Evolutionary conservation across 805 yeast species (phyloP), one percentile per base, ranked within the genome.

Genomic region (Metschnikowia dekortorum): DNA sequence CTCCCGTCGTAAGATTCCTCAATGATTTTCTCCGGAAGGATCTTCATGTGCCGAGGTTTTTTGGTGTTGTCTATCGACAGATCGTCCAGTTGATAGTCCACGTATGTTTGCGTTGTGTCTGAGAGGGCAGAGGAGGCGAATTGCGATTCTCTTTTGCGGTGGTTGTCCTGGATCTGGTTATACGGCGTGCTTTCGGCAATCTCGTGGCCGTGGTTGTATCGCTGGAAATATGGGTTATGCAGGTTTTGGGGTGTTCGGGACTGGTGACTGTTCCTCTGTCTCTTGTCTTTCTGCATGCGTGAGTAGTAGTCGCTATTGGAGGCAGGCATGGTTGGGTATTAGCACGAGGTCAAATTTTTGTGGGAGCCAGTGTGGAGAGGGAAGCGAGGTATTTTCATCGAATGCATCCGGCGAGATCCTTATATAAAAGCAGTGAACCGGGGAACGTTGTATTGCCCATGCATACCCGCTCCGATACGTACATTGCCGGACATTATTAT

Each of bases 91-190:
- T 46, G 44, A 44, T 43, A 36, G 36, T 55, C 59, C 22, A 55
- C 59, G 47, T 46, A 55, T 6, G 59, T 55, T 45, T 50, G 36
- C 8, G 59, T 54, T 31, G 57, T 55, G 42, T 54, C 59, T 8
- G 56, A 52, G 32, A 38, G 46, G 14, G 41, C 35, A 7, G 54
- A 50, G 8, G 39, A 31, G 22, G 46, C 48, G 1, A 52, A 52
- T 8, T 48, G 46, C 44, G 53, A 54, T 16, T 47, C 51, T 32
- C 32, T 31, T 33, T 33, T 42, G 31, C 39, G 47, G 35, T 42
- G 41, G 46, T 35, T 43, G 44, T 22, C 37, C 32, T 14, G 42
- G 46, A 33, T 35, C 30, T 47, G 52, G 29, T n/a, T 14, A 18
- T 47, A 46, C 10, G 50, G 50, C 22, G 50, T 36, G 29, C 44